Percentiles rank a stretch among this genome's conserved stretches.
These are phyloP conservation scores for Lasiodiplodia citricola DNA, from an alignment of 2,329 filamentous ascomycete species.

Conservation along the genomic window DNA sequence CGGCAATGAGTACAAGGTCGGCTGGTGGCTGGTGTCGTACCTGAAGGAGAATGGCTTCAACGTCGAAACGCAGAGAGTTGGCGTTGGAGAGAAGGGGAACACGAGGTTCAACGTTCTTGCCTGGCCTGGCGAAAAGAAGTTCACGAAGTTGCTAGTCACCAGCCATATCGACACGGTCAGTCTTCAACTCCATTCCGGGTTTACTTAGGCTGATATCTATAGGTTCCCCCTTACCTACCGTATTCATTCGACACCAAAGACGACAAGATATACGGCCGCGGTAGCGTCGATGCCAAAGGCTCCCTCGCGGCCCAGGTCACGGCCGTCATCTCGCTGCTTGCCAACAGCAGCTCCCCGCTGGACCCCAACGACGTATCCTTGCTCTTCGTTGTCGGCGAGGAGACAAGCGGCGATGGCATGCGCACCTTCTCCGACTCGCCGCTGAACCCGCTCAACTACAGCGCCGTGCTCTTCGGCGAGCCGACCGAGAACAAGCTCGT, in stretches of 20 bases:
- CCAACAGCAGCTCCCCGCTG: constrained; percentile 43
- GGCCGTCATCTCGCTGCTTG: constrained; percentile 63
- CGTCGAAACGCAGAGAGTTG: constrained; percentile 63
- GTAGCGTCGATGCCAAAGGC: constrained; percentile 67
- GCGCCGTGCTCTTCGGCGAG: constrained; percentile 87
- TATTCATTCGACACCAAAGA: constrained; percentile 62
- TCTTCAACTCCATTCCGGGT: background rate
- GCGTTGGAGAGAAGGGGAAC: background rate
- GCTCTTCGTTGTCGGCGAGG: constrained; percentile 79
- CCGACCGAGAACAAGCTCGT: constrained; percentile 89
- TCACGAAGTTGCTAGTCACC: constrained; percentile 68
- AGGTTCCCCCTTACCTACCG: constrained; percentile 73
- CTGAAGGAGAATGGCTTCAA: constrained; percentile 66
- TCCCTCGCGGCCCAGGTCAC: constrained; percentile 74
- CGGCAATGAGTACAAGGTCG: constrained; percentile 71
- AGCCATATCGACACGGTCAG: constrained; percentile 78
- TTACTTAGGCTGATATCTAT: background rate
- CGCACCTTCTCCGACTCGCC: constrained; percentile 53
- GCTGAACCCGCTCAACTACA: constrained; percentile 54
- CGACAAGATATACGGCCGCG: constrained; percentile 69
- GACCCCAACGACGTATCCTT: constrained; percentile 53
- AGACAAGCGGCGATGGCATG: constrained; percentile 84
- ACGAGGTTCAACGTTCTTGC: constrained; percentile 79
- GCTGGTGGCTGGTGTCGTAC: constrained; percentile 70
- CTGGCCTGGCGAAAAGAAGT: constrained; percentile 57